These are phyloP conservation scores for Quercus parvula DNA, from an alignment of 306 rosid species.

Conservation along the genomic window DNA sequence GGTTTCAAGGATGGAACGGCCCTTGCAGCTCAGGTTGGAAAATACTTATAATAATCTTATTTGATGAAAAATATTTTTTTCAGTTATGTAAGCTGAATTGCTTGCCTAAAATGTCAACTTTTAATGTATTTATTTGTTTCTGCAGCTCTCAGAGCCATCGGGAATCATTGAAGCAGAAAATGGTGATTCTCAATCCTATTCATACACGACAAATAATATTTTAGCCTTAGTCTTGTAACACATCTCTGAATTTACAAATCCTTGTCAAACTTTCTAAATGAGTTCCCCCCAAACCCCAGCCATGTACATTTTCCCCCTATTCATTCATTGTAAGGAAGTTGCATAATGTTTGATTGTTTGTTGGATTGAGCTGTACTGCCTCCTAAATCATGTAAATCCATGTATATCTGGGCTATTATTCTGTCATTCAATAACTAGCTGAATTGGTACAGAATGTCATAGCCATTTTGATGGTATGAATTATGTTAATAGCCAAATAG, in stretches of 20 bases:
- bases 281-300: not conserved
- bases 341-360: not conserved
- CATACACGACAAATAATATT: not conserved
- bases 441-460: no score
- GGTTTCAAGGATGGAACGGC: slow-evolving; percentile 81
- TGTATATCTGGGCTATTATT: no score
- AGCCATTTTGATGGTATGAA: not conserved
- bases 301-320: not conserved
- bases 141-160: slow-evolving; percentile 94
- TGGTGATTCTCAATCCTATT: slow-evolving; percentile 36
- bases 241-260: not conserved
- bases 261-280: not conserved
- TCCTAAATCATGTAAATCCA: not conserved
- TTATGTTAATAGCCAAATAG: slow-evolving; percentile 13
- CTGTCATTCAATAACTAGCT: no score
- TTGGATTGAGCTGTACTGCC: not conserved
- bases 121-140: slow-evolving; percentile 26
- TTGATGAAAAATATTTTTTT: not conserved
- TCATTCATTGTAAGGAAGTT: not conserved
- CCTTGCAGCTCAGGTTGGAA: slow-evolving; percentile 66
- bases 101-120: slow-evolving; percentile 4
- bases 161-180: slow-evolving; percentile 68
- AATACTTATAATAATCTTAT: slow-evolving; percentile 9
- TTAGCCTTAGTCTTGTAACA: not conserved
- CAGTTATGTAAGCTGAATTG: slow-evolving; percentile 9